Base-by-base conservation (phyloP, 1,139 yeast genomes). In the Saccharomycopsis hybrid region DNA sequence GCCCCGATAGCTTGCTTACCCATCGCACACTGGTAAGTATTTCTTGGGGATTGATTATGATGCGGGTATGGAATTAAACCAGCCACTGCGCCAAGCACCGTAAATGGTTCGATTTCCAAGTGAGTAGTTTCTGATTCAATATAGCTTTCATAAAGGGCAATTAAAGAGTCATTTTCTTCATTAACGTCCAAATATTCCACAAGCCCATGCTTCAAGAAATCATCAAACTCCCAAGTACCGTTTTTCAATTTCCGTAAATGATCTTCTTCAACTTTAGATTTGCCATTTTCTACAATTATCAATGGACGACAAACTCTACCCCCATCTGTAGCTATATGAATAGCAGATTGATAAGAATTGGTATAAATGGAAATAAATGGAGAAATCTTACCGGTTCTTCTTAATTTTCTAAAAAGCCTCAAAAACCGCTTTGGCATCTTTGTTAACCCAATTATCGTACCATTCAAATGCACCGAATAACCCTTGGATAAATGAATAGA, bases 1-100 rank as follows among this genome's bases (percentile, higher is more conserved):
- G 97, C 97, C 58, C 99, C 99, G 67, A 92, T 92, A 27, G 98
- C 98, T 71, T 92, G 99, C 72, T 92, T 92, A 80, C 98, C 98
- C 98, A 92, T 92, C 65, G 98, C 98, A 78, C 97, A 92, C 72
- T 92, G 98, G 71, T 92, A 92, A 0, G 98, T 92, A 66, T 92
- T 92, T 77, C 98, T 84, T 46, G 98, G 98, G 3, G 97, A 89
- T 72, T 92, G 98, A 67, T 92, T 92, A 67, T 92, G 99, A 66
- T 92, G 98, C 35, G 99, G 99, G 62, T 92, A 92, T n/a, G 99
- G 99, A 76, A 92, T 92, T 59, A 92, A 76, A 43, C 98, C 98
- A 0, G 99, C 99, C 54, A 92, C 97, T 0, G 98, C 98, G 46
- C 99, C 99, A 49, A 92, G 72, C 2, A 92, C 87, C 0, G 98